phyloP scores from a whole-genome alignment of 2,329 filamentous ascomycete genomes.

The Fusarium pseudocircinatum region DNA sequence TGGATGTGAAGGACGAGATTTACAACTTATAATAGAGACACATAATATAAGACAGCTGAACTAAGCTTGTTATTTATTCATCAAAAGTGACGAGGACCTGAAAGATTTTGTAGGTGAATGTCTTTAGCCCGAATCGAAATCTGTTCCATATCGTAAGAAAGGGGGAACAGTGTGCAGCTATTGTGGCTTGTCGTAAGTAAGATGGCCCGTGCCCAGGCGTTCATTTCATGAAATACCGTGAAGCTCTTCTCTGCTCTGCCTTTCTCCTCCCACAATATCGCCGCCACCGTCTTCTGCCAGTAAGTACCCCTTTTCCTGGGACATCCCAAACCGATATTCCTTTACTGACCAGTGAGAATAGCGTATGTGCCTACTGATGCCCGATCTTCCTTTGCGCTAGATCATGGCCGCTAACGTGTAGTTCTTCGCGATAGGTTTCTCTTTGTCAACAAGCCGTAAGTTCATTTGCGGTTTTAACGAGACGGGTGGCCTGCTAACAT shows the following conservation, averaged over 20 bases:
- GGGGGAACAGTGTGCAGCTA: not conserved
- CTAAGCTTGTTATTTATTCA: too few species aligned
- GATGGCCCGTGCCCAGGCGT: not conserved
- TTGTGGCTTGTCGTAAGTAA: not conserved
- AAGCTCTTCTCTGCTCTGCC: not conserved
- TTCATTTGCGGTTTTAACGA: too few species aligned
- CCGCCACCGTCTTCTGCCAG: not conserved
- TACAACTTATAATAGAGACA: too few species aligned
- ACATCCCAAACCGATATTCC: too few species aligned
- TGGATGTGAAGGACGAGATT: too few species aligned
- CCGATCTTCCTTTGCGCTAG: not conserved
- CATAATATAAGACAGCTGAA: too few species aligned
- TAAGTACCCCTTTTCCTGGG: not conserved
- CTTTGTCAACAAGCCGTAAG: not conserved
- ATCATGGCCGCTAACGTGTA: not conserved
- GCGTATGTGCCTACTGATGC: not conserved
- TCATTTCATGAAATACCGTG: not conserved
- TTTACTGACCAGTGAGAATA: not conserved
- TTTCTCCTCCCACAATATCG: not conserved
- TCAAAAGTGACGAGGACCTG: too few species aligned
- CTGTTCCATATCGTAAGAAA: not conserved
- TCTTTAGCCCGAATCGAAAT: fast-evolving
- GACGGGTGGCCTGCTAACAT: not conserved
- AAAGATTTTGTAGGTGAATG: not conserved
- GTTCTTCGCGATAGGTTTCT: not conserved